phyloP scores from a whole-genome alignment of 2,329 filamentous ascomycete species.

The Aureobasidium melanogenum region DNA sequence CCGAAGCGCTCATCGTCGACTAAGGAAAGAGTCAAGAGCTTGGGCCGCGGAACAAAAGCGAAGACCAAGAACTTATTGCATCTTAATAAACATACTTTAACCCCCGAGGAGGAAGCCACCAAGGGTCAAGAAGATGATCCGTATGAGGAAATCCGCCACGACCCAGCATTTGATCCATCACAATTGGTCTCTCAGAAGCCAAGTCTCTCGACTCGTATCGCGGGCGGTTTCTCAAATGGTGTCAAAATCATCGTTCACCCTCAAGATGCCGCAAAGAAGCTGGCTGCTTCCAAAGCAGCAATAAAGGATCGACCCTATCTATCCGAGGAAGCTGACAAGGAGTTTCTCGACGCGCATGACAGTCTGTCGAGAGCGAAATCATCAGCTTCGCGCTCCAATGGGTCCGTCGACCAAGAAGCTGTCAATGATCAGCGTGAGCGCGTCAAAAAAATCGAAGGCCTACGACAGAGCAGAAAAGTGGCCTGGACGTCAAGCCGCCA shows the following conservation, averaged over 20 bases:
- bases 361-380: constrained; percentile 18
- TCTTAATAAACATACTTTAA: constrained; percentile 4
- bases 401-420: constrained; percentile 7
- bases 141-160: constrained; percentile 12
- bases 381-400: constrained; percentile 1
- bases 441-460: constrained; percentile 25
- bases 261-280: constrained; percentile 22
- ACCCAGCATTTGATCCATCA: constrained; percentile 29
- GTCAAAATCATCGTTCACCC: constrained; percentile 24
- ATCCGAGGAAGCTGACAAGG: constrained; percentile 24
- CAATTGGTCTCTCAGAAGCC: constrained; percentile 18
- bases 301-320: constrained; percentile 28
- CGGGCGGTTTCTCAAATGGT: constrained; percentile 16
- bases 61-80: constrained; percentile 14
- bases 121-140: constrained; percentile 11
- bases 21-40: constrained; percentile 9
- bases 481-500: constrained; percentile 32
- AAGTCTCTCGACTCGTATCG: constrained; percentile 14
- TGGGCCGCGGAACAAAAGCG: constrained; percentile 13
- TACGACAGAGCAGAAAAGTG: constrained; percentile 28
- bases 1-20: background rate
- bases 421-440: constrained; percentile 12
- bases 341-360: constrained; percentile 27
- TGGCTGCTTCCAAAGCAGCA: constrained; percentile 25
- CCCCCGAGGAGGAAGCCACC: constrained; percentile 1